Percentiles rank a stretch among this genome's conserved stretches.
Evolutionary conservation across 768 basidiomycete species (phyloP).

Genomic region (Mycena venus): DNA sequence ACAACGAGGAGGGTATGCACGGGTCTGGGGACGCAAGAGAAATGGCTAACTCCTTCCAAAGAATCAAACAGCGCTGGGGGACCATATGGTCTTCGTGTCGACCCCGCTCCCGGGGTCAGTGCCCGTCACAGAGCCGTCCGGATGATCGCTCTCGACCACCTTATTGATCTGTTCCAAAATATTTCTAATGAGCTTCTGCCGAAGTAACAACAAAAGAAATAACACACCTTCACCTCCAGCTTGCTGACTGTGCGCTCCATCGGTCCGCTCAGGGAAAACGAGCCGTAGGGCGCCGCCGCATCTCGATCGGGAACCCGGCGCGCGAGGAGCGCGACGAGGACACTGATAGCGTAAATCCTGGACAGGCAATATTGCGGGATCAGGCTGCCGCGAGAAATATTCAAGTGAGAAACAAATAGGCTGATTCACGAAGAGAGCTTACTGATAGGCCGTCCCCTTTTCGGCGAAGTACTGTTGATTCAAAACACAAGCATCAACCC

Average conservation of each 20-base stretch:
- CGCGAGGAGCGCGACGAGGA: conserved; percentile 18
- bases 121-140: no score
- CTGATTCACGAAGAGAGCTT: not conserved
- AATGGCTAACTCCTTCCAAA: no score
- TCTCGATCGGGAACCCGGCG: not conserved
- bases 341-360: conserved; percentile 27
- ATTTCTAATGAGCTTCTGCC: not conserved
- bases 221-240: conserved; percentile 8
- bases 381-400: conserved; percentile 4
- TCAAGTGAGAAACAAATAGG: not conserved
- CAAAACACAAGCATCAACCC: not conserved
- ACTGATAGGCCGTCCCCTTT: not conserved
- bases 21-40: no score
- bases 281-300: not conserved
- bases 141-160: not conserved
- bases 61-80: not conserved
- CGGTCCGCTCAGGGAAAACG: not conserved
- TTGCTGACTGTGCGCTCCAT: not conserved
- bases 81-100: not conserved
- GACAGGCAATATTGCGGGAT: conserved; percentile 26
- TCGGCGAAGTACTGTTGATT: conserved; percentile 4
- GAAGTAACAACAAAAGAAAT: not conserved
- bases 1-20: no score
- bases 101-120: not conserved
- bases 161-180: not conserved